Evolutionary conservation across 345 rosid genomes (phyloP), one percentile per base, ranked within the genome.

Genomic region (Eucalyptus victrix): DNA sequence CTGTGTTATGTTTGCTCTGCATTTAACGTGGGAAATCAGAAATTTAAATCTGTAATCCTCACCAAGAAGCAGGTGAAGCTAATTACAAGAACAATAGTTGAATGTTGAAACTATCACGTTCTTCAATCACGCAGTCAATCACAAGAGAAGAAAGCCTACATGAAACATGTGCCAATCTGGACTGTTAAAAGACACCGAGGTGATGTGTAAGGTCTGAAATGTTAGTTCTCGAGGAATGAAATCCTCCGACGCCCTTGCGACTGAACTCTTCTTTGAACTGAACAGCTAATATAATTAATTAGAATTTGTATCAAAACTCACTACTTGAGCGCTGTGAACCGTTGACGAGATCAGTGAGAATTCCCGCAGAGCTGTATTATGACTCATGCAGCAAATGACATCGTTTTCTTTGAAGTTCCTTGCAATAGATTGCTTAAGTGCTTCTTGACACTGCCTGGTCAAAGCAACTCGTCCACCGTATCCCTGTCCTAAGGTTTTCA

Each of bases 121-220:
- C 11, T 26, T 56, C 80, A 42, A 65, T 37, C 14, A 26, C 6
- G 4, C 47, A 24, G 67, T 37, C 4, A 2, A 49, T 67, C 8
- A 7, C 42, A 37, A 69, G 8, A 30, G 86, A 26, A 40, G 65
- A 24, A 26, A 9, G 54, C 89, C 15, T 72, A 94, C 97, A 5
- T 94, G 94, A 88, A 96, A 94, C 95, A 95, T 95, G 92, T 94
- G 95, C 96, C 95, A 96, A 83, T 94, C 97, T 32, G 96, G 97
- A 89, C 95, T 93, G 89, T 96, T 94, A 91, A 92, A 96, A 69
- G 96, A 94, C 72, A 94, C 96, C 7, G 96, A 88, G 14, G 97
- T 94, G 32, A 94, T 24, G 89, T 96, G 97, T 88, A 93, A 83
- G 30, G 97, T 93, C 92, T 94, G 97, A 7, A 93, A 89, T 51